These are phyloP conservation scores for Apiospora pterosperma DNA, from an alignment of 2,329 filamentous ascomycete species.

Conservation along the genomic window DNA sequence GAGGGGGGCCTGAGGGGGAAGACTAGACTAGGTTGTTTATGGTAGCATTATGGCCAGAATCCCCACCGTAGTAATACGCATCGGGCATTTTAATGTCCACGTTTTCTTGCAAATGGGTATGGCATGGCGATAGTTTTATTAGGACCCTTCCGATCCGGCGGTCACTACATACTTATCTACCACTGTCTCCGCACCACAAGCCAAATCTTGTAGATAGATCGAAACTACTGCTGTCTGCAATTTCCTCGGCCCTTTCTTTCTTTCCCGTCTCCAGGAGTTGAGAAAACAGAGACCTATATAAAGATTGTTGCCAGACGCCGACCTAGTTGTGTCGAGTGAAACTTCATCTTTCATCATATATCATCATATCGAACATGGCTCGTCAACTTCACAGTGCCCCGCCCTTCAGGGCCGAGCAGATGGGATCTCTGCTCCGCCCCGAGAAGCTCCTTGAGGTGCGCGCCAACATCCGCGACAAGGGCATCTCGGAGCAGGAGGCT, in stretches of 20 bases:
- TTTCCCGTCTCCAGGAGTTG: not conserved
- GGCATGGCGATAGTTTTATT: not conserved
- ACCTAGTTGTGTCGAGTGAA: not conserved
- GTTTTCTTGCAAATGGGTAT: not conserved
- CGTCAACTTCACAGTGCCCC: constrained; percentile 20
- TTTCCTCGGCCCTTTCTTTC: not conserved
- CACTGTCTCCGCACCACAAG: not conserved
- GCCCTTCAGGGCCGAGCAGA: constrained; percentile 73
- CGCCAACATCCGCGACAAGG: constrained; percentile 54
- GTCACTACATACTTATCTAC: not conserved
- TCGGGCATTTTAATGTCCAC: not conserved
- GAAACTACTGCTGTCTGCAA: not conserved
- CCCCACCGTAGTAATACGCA: not conserved
- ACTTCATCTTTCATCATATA: not conserved
- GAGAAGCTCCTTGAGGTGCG: constrained; percentile 60
- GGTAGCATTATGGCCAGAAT: not conserved
- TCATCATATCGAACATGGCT: not conserved
- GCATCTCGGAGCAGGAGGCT: constrained; percentile 47
- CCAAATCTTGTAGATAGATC: not conserved
- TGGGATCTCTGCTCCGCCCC: constrained; percentile 71
- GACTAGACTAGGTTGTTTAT: not conserved
- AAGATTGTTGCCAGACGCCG: not conserved
- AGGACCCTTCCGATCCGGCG: not conserved
- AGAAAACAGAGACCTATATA: not conserved
- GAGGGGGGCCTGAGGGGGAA: not conserved